Evolutionary conservation across 371 early-diverging fungal species (phyloP).

Genomic region (Pancytospora philotis): DNA sequence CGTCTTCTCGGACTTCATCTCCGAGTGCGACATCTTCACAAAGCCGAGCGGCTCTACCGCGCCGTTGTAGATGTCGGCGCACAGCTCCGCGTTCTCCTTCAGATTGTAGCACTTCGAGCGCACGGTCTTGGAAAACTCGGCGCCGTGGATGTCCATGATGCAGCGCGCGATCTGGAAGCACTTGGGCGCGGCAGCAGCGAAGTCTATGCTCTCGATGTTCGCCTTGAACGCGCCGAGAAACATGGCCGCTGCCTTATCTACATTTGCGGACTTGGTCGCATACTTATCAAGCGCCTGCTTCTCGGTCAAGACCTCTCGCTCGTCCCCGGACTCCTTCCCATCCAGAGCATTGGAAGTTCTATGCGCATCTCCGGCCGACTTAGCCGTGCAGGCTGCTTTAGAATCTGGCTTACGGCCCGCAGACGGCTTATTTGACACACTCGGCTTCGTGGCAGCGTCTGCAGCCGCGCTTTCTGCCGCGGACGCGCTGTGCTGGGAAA

Average conservation of each 20-base stretch:
- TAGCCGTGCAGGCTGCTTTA: no score
- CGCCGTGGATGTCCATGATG: constrained; percentile 2
- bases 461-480: no score
- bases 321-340: no score
- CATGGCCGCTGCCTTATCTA: constrained; percentile 42
- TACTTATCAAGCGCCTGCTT: neutral
- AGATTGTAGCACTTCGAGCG: constrained; percentile 56
- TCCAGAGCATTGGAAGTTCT: no score
- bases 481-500: no score
- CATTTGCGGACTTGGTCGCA: constrained; percentile 16
- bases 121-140: constrained; percentile 41
- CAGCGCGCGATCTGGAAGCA: constrained; percentile 23
- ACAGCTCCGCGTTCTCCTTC: constrained; percentile 56
- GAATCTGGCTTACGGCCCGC: no score
- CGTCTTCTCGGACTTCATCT: constrained; percentile 57
- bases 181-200: neutral
- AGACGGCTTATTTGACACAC: no score
- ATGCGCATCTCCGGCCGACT: no score
- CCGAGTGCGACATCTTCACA: constrained; percentile 53
- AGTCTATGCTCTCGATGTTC: constrained; percentile 10
- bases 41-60: constrained; percentile 47
- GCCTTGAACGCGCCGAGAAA: constrained; percentile 38
- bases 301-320: no score
- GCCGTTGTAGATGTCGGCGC: constrained; percentile 51
- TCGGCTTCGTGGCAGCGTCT: no score